These are phyloP conservation scores for Sutorius eximius DNA, from an alignment of 1,284 basidiomycete genomes.

Conservation along the genomic window DNA sequence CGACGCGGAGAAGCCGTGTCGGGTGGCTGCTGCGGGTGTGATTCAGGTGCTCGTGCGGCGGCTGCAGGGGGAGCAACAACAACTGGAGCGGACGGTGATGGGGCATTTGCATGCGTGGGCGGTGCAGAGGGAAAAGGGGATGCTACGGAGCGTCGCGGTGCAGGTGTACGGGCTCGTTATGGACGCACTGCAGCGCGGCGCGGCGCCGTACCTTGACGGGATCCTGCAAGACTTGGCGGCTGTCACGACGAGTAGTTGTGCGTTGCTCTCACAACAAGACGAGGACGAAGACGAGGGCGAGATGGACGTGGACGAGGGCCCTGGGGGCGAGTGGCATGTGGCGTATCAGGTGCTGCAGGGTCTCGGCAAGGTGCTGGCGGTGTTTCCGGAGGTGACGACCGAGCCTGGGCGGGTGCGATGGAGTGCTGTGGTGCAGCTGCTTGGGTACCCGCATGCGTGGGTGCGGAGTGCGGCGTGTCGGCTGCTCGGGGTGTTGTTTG, in stretches of 20 bases:
- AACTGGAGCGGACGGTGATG: constrained; percentile 43
- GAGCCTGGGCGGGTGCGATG: constrained; percentile 51
- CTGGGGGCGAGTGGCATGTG: constrained; percentile 70
- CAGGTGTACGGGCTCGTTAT: constrained; percentile 83
- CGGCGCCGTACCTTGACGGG: constrained; percentile 46
- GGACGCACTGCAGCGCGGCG: constrained; percentile 58
- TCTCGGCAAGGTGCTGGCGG: constrained; percentile 62
- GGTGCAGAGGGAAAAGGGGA: constrained; percentile 56
- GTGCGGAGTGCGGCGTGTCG: constrained; percentile 83
- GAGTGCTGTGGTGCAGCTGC: constrained; percentile 62
- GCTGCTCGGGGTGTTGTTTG: constrained; percentile 74
- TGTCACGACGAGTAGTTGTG: constrained; percentile 51
- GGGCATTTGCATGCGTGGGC: constrained; percentile 85
- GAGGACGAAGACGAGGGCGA: constrained; percentile 35
- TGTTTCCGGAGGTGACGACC: constrained; percentile 48
- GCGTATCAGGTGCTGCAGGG: constrained; percentile 81
- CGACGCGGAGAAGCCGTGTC: constrained; percentile 87
- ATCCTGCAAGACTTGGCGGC: constrained; percentile 63
- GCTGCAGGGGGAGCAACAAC: constrained; percentile 57
- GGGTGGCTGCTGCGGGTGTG: constrained; percentile 83
- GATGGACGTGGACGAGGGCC: constrained; percentile 39
- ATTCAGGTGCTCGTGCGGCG: constrained; percentile 75
- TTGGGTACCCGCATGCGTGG: constrained; percentile 94
- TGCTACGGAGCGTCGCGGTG: constrained; percentile 69
- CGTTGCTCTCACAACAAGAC: constrained; percentile 33